Base-by-base conservation (phyloP, 345 rosid species). In the Syzygium oleosum region DNA sequence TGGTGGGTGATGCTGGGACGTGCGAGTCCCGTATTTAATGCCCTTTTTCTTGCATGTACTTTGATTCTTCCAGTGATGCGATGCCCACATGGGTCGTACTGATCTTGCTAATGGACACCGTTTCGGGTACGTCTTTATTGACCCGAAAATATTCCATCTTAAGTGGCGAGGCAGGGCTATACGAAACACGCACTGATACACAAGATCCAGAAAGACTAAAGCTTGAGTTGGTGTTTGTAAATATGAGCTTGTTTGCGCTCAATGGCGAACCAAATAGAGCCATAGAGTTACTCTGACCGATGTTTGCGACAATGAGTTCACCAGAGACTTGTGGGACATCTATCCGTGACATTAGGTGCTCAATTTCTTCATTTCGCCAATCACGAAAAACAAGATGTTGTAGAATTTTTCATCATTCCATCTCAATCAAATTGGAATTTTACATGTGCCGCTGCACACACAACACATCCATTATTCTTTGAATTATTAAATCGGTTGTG, bases 71-170 rank as follows among this genome's bases (percentile, higher is more conserved):
- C 9, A 25, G 13, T 6, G 27, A 73, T 73, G 80, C 80, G 25
- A 73, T 73, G 80, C 80, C 49, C 80, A 73, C 80, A 73, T 73
- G 80, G 80, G 80, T 73, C 80, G 80, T 73, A 73, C 80, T 73
- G 49, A 38, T 73, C 19, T 8, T 73, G 49, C 49, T 41, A 21
- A 73, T 73, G 49, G 80, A 73, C 80, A 38, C 38, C 25, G 46
- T 73, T 38, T 73, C 80, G 80, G 2, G 80, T 19, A 25, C 0
- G 4, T 22, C 80, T 38, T 73, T 73, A 38, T 73, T 73, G 80
- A 73, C 80, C 49, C 80, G 13, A 19, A 19, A 19, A 73, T 34
- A 73, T 73, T 73, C 80, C 27, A 14, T 73, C 49, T 73, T 19
- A 9, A 73, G 49, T 14, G 80, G 49, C 49, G 7, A 73, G 13